phyloP scores from a whole-genome alignment of 805 yeast genomes.

The Pichia scutulata region DNA sequence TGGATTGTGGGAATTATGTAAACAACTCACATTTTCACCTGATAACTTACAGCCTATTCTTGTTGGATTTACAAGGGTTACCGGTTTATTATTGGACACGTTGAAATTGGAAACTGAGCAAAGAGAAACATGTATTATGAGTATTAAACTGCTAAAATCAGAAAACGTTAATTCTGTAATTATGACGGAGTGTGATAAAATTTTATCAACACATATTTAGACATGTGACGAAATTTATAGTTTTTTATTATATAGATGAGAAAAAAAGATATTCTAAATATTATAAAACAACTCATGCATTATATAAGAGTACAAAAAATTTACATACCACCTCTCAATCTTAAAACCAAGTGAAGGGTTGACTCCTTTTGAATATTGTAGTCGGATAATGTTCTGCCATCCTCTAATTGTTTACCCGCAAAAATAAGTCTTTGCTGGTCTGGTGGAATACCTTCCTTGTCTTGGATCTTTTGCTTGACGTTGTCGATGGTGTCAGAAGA shows the following conservation, averaged over 20 bases:
- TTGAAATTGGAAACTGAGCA: constrained; percentile 23
- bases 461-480: constrained; percentile 94
- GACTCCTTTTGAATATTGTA: constrained; percentile 99
- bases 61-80: constrained; percentile 34
- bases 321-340: constrained; percentile 87
- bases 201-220: neutral
- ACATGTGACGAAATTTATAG: neutral
- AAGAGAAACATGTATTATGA: constrained; percentile 39
- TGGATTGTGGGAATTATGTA: constrained; percentile 12
- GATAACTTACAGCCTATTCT: constrained; percentile 47
- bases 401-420: constrained; percentile 96
- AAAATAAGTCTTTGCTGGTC: constrained; percentile 96
- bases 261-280: neutral
- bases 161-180: constrained; percentile 45
- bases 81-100: constrained; percentile 10
- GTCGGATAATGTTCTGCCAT: constrained; percentile 92
- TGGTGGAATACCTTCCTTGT: constrained; percentile 96
- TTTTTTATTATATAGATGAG: neutral
- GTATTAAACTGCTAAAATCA: constrained; percentile 22
- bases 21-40: constrained; percentile 8
- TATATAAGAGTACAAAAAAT: constrained; percentile 32
- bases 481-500: constrained; percentile 96
- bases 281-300: constrained; percentile 15
- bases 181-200: constrained; percentile 27
- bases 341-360: constrained; percentile 88